phyloP scores from a whole-genome alignment of 2,329 filamentous ascomycete species.

The Pseudocercospora cruenta region DNA sequence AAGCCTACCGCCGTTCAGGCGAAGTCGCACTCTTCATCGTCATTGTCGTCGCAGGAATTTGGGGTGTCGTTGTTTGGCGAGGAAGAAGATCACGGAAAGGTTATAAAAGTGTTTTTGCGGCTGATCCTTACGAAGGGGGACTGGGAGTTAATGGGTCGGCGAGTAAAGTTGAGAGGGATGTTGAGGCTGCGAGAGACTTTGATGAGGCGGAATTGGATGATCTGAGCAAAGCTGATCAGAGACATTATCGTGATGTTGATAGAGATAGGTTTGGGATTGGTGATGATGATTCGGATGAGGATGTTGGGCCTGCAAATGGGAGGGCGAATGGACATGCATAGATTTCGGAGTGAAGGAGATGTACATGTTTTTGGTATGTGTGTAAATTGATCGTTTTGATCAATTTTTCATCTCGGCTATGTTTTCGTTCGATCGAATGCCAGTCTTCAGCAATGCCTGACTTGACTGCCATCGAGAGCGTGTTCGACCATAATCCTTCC shows the following conservation, averaged over 20 bases:
- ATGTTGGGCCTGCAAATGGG: slow-evolving; percentile 1
- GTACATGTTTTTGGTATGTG: neutral
- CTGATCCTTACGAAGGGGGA: slow-evolving; percentile 49
- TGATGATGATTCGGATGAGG: slow-evolving; percentile 29
- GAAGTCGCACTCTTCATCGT: slow-evolving; percentile 85
- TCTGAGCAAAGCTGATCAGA: slow-evolving; percentile 35
- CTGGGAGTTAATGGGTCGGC: slow-evolving; percentile 43
- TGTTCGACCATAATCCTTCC: too few relatives aligned
- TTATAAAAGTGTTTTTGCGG: slow-evolving; percentile 48
- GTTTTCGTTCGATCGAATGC: too few relatives aligned
- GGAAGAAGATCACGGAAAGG: slow-evolving; percentile 53
- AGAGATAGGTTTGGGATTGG: slow-evolving; percentile 28
- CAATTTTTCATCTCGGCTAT: too few relatives aligned
- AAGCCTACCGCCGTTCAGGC: slow-evolving; percentile 84
- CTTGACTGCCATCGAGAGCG: too few relatives aligned
- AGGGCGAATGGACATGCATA: slow-evolving; percentile 16
- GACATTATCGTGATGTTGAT: slow-evolving; percentile 11
- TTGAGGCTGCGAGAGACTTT: slow-evolving; percentile 63
- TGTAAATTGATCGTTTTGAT: neutral
- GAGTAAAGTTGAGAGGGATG: slow-evolving; percentile 47
- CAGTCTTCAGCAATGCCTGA: too few relatives aligned
- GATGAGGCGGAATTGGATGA: slow-evolving; percentile 65
- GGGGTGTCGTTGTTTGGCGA: slow-evolving; percentile 72
- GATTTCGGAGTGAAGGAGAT: neutral
- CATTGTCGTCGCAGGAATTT: slow-evolving; percentile 69